phyloP scores from a whole-genome alignment of 345 rosid species.

The Atalantia buxifolia region DNA sequence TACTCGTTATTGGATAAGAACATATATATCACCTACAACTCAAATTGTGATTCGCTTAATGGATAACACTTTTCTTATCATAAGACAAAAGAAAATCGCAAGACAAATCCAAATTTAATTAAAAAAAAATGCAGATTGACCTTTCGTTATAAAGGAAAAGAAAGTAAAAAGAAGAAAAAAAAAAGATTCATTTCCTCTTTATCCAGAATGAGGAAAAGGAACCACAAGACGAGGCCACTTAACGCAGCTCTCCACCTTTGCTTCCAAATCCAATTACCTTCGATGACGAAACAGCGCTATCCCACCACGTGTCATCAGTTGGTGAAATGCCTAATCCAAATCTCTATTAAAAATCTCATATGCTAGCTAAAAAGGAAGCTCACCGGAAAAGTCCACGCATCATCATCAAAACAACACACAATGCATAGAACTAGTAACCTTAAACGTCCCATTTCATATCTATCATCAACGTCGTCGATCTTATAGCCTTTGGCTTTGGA shows the following conservation, averaged over 20 bases:
- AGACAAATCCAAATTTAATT: neutral
- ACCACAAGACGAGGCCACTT: conserved; percentile 11
- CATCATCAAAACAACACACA: neutral
- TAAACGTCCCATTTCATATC: neutral
- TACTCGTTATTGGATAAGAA: neutral
- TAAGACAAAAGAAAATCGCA: neutral
- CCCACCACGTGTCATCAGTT: conserved; percentile 25
- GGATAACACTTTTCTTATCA: neutral
- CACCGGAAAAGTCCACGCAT: neutral
- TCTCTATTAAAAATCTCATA: too few species aligned
- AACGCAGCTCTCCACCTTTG: conserved; percentile 19
- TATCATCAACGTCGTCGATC: neutral
- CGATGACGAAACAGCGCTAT: neutral
- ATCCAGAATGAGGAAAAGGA: conserved; percentile 6
- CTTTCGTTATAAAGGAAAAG: neutral
- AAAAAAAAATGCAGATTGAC: neutral
- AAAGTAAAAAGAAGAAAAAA: neutral
- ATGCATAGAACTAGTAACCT: neutral
- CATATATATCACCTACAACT: neutral
- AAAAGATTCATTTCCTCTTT: conserved; percentile 4
- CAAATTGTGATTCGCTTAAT: neutral
- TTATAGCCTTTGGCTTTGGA: neutral
- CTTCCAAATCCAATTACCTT: conserved; percentile 20
- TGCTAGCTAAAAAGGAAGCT: too few species aligned
- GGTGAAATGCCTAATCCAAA: conserved; percentile 10